Base-by-base conservation (phyloP, 805 yeast species). In the Wickerhamomyces chambardii region DNA sequence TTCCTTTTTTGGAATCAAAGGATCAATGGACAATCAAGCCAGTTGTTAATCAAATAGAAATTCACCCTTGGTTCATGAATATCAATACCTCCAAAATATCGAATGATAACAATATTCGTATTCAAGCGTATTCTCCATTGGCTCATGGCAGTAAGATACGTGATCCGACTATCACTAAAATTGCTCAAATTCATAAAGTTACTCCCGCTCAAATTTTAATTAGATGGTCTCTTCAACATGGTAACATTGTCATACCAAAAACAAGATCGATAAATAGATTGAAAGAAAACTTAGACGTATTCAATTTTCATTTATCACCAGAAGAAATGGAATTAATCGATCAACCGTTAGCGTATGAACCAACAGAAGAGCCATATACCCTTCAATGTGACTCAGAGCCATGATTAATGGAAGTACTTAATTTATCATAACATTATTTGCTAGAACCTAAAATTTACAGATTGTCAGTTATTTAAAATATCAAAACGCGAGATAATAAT, bases 21-120 rank as follows among this genome's bases (percentile, higher is more conserved):
- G 69, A 68, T 3, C 74, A 66, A 1, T 51, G 72, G 41, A 70
- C 58, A 41, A 53, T 70, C 38, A 65, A 66, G 41, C 89, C 95
- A 0, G 84, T 78, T 0, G 79, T 83, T 29, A 80, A 85, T 55
- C 95, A 86, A 54, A 73, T 85, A 49, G 71, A 65, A 41, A 59
- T 70, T 37, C 72, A 70, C 43, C 76, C 78, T 17, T 72, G 74
- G 73, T 55, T 64, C 43, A 56, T 52, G 44, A 59, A 62, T 40
- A 45, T 46, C 17, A 60, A 61, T 36, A 48, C 78, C 37, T 61
- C 64, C 24, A 59, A 63, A 22, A 78, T 51, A 51, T 64, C 66
- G 44, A 50, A 57, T 24, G 42, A 55, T 18, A 54, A 76, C 36
- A 70, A 63, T 24, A 75, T 80, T 38, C 53, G 56, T 9, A 50